Base-by-base conservation (phyloP, 2,329 filamentous ascomycete species). In the Penicillium brevicompactum region DNA sequence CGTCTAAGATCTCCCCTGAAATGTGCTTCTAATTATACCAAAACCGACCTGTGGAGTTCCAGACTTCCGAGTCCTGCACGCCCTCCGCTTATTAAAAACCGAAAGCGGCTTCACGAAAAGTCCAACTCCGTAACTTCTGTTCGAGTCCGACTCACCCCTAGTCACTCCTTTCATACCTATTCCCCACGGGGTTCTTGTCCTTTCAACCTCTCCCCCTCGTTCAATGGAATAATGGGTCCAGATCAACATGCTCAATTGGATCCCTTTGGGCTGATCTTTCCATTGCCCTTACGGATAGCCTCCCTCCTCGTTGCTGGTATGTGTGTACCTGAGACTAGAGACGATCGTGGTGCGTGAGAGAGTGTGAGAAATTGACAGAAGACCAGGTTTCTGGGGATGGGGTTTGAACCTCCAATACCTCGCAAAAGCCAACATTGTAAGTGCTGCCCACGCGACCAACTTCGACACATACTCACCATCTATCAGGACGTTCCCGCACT, bases 371-470 rank as follows among this genome's bases (percentile, higher is more conserved):
- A 13, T 38, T 62, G 50, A 59, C 47, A 56, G 32, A 61, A 52
- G 30, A 44, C 63, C 32, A 95, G 92, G 91, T 65, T 87, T 96
- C 68, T 97, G 93, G 93, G 92, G 91, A 72, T 99, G 93, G 92
- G 92, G 88, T 62, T 76, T 89, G 65, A 97, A 97, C 78, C 85
- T 97, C 40, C 92, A 97, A 71, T 92, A 91, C 76, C 86, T 97
- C 57, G 82, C 88, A 67, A 76, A 85, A 55, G 80, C 87, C 68
- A 89, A 89, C 71, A 95, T 99, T 78, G 84, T 86, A 74, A 58
- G 80, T 71, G 45, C 46, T 42, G 21, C 45, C 51, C 45, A 53
- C 57, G 51, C 53, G 53, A 44, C 46, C 24, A 50, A 38, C 24
- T 18, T 16, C 51, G 38, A 18, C 21, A 10, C 31, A 46, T 43